Conservation (phyloP, 352 stramenopile genomes). For the Achlya hypogyna region DNA sequence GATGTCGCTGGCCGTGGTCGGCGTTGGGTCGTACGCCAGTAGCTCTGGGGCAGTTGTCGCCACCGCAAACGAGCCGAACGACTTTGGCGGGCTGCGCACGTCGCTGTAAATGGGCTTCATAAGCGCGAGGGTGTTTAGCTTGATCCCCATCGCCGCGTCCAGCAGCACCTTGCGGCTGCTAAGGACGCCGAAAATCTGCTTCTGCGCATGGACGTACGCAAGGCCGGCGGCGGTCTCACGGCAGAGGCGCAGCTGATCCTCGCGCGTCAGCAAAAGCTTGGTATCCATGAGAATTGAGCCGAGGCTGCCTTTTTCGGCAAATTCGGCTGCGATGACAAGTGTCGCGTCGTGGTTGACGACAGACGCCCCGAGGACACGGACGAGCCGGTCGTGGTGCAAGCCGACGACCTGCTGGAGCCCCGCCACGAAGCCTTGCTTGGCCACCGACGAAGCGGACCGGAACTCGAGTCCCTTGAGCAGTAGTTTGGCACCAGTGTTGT, state of each 20-base stretch:
- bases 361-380: not conserved
- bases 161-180: conserved; percentile 8
- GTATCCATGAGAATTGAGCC: conserved; percentile 13
- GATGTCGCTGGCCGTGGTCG: not conserved
- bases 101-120: not conserved
- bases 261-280: not conserved
- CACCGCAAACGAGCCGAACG: not conserved
- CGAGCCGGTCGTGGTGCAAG: not conserved
- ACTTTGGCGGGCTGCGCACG: not conserved
- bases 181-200: not conserved
- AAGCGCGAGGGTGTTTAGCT: not conserved
- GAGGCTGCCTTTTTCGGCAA: conserved; percentile 3
- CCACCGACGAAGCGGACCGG: not conserved
- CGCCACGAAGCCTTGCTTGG: not conserved
- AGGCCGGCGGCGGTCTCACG: not conserved
- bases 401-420: not conserved
- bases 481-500: not conserved
- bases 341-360: not conserved
- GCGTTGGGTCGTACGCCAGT: not conserved
- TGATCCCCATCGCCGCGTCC: not conserved
- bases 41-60: not conserved
- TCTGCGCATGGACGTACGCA: conserved; percentile 5
- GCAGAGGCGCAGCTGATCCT: not conserved
- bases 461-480: not conserved
- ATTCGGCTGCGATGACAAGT: conserved; percentile 10